Percentiles rank a stretch among this genome's conserved stretches.
phyloP scores from a whole-genome alignment of 352 stramenopile genomes.

The Globisporangium cederbergense region DNA sequence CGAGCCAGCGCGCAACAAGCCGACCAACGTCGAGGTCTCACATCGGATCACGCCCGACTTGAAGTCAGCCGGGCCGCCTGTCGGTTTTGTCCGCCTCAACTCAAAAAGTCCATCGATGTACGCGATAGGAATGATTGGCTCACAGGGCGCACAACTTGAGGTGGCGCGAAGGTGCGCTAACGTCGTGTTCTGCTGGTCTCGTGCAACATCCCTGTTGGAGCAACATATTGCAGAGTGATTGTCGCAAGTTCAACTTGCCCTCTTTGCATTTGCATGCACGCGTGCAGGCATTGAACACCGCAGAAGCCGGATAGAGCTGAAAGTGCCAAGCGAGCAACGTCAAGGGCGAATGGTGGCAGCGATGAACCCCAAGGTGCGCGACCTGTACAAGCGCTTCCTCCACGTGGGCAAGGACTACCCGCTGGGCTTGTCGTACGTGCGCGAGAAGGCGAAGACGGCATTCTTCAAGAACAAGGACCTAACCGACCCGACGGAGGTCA shows the following conservation, averaged over 20 bases:
- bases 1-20: conserved; percentile 4
- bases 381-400: conserved; percentile 95
- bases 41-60: not conserved
- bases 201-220: conserved; percentile 6
- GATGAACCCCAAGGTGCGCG: conserved; percentile 93
- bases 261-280: not conserved
- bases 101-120: not conserved
- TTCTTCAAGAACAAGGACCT: conserved; percentile 88
- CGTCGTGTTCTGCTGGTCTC: not conserved
- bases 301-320: conserved; percentile 1
- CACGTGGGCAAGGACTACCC: conserved; percentile 95
- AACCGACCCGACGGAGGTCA: conserved; percentile 32
- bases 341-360: not conserved
- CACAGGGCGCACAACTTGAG: not conserved
- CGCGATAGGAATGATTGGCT: conserved; percentile 9
- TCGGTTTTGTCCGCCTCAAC: not conserved
- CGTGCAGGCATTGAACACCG: conserved; percentile 3
- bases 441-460: conserved; percentile 88
- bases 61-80: not conserved
- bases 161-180: conserved; percentile 14
- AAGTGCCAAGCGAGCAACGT: not conserved
- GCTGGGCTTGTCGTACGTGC: conserved; percentile 89
- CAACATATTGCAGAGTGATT: conserved; percentile 14
- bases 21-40: not conserved
- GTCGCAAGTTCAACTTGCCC: conserved; percentile 13